These are phyloP conservation scores for Aspergillus sp. DNA, from an alignment of 2,329 filamentous ascomycete species.

Conservation along the genomic window DNA sequence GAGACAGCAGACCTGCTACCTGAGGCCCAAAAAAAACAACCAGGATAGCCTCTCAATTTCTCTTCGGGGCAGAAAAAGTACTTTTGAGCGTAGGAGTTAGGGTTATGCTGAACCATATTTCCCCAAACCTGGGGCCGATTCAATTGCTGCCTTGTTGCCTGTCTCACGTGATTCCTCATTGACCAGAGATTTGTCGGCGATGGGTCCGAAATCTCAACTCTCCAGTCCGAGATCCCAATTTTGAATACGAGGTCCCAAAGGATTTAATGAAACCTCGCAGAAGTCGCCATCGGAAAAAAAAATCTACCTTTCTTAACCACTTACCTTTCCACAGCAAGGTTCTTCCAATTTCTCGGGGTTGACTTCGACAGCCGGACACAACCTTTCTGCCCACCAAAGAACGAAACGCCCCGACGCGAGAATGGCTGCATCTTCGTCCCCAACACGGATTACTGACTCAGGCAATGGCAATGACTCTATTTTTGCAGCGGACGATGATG, in stretches of 20 bases:
- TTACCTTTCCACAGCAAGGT: background rate
- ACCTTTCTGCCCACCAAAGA: background rate
- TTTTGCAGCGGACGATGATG: conserved; percentile 23
- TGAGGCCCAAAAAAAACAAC: no score
- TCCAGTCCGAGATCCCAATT: background rate
- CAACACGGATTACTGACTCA: conserved; percentile 2
- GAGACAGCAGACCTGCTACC: background rate
- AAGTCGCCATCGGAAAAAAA: background rate
- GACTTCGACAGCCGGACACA: background rate
- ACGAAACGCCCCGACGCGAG: background rate
- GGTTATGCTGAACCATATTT: background rate
- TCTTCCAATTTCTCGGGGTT: background rate
- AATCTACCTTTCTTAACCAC: background rate
- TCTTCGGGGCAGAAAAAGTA: background rate
- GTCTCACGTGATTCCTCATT: background rate
- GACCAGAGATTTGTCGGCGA: background rate
- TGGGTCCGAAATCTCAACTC: background rate
- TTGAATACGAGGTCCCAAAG: background rate
- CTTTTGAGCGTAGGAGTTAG: background rate
- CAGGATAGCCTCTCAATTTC: background rate
- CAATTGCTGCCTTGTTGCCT: background rate
- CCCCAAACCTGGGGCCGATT: background rate
- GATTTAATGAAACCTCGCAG: background rate
- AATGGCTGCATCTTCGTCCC: background rate
- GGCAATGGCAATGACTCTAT: background rate